Evolutionary conservation across 2,329 filamentous ascomycete species (phyloP).

Genomic region (Pseudogymnoascus sp.): DNA sequence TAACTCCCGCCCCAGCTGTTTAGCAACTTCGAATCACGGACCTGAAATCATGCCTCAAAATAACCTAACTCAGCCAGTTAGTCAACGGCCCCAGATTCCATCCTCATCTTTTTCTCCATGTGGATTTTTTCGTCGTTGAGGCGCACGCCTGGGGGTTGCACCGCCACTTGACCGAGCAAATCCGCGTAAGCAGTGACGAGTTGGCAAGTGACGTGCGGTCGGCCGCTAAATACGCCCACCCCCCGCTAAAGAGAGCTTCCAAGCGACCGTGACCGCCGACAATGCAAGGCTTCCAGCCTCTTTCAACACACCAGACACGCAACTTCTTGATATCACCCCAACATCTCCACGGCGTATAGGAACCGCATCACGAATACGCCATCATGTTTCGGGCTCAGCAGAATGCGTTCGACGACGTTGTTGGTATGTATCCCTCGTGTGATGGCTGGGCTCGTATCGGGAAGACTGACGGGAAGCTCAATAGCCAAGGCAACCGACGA

Average conservation of each 20-base stretch:
- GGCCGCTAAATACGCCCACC: conserved; percentile 5
- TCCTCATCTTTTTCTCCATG: not conserved
- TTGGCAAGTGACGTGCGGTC: conserved; percentile 7
- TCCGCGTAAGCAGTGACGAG: conserved; percentile 11
- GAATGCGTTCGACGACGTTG: conserved; percentile 62
- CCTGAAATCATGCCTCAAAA: conserved; percentile 5
- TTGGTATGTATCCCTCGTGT: conserved; percentile 41
- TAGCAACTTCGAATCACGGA: not conserved
- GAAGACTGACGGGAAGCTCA: not conserved
- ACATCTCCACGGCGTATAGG: not conserved
- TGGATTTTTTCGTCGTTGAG: not conserved
- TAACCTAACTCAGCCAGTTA: not conserved
- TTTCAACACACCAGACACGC: conserved; percentile 4
- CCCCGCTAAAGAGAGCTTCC: conserved; percentile 12
- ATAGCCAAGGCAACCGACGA: conserved; percentile 85
- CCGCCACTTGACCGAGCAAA: not conserved
- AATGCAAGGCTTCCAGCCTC: conserved; percentile 13
- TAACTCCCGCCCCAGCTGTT: conserved; percentile 2
- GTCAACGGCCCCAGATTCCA: not conserved
- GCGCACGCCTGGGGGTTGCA: not conserved
- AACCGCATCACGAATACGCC: conserved; percentile 1
- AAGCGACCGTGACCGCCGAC: conserved; percentile 6
- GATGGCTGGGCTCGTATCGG: not conserved
- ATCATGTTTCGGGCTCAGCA: conserved; percentile 52
- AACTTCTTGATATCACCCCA: conserved; percentile 6